These are phyloP conservation scores for Sporothrix brunneoviolacea DNA, from an alignment of 2,329 filamentous ascomycete species.

Conservation along the genomic window DNA sequence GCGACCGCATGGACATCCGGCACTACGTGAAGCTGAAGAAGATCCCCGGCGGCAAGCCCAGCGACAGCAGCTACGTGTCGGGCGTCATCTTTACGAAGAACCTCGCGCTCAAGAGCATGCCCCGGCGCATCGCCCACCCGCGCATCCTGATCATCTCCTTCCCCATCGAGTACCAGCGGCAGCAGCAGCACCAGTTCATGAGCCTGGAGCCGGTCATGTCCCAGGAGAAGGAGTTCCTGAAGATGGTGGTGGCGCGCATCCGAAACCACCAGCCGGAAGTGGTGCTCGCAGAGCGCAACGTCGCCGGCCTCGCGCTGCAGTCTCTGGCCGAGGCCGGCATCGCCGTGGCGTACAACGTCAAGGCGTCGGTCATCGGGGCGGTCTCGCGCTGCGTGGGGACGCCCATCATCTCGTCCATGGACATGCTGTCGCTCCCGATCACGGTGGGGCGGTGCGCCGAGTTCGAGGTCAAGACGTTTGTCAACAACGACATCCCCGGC, in stretches of 20 bases:
- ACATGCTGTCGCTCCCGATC: constrained; percentile 76
- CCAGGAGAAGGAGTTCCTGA: constrained; percentile 89
- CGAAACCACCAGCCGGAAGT: constrained; percentile 77
- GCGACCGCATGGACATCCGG: constrained; percentile 93
- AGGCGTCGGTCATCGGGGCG: constrained; percentile 89
- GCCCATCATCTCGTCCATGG: constrained; percentile 86
- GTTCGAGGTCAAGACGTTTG: constrained; percentile 94
- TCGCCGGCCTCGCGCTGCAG: constrained; percentile 84
- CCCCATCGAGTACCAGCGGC: constrained; percentile 89
- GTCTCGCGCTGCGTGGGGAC: constrained; percentile 90
- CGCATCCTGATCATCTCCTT: constrained; percentile 91
- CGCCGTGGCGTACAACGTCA: constrained; percentile 93
- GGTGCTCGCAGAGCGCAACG: constrained; percentile 84
- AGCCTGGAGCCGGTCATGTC: constrained; percentile 94
- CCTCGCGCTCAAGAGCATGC: constrained; percentile 92
- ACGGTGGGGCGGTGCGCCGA: constrained; percentile 73
- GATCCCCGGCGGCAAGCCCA: constrained; percentile 81
- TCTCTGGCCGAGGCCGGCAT: constrained; percentile 84
- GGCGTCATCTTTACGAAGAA: constrained; percentile 98
- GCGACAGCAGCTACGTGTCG: constrained; percentile 93
- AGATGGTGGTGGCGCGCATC: constrained; percentile 87
- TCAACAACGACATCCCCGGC: constrained; percentile 66
- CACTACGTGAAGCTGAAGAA: constrained; percentile 98
- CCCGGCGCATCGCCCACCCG: constrained; percentile 73
- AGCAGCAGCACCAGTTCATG: constrained; percentile 89